Percentiles rank a stretch among this genome's conserved stretches.
Evolutionary conservation across 176 grass and related monocot genomes (phyloP).

Genomic region (Oryza glaberrima): DNA sequence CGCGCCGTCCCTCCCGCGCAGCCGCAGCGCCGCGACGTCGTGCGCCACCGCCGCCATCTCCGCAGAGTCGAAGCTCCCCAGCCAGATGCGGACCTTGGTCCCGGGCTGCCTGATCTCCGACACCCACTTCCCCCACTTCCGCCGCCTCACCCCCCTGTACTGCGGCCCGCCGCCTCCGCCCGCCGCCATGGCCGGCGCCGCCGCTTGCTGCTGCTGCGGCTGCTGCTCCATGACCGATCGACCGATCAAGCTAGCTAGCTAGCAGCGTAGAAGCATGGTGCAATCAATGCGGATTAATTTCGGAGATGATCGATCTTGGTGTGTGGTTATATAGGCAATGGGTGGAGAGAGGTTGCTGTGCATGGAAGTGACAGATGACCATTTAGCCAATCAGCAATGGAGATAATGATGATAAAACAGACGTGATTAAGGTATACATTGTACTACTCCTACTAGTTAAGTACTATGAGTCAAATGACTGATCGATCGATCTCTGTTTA

Average conservation of each 20-base stretch:
- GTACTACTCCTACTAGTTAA: no score
- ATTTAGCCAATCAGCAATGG: neutral
- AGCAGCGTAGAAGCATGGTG: neutral
- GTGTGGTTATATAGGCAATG: conserved; percentile 36
- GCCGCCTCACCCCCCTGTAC: conserved; percentile 57
- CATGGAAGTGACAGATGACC: neutral
- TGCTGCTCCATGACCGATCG: neutral
- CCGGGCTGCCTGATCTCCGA: conserved; percentile 74
- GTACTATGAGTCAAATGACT: no score
- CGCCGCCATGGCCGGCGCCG: neutral
- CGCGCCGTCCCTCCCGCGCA: conserved; percentile 50
- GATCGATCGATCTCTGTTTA: neutral
- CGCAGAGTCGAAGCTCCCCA: conserved; percentile 69
- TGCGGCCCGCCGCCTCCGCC: neutral
- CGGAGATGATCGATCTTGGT: conserved; percentile 8
- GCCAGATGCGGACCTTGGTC: conserved; percentile 66
- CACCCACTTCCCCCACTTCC: conserved; percentile 81
- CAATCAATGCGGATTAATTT: neutral
- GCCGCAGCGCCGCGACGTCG: conserved; percentile 61
- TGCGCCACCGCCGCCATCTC: conserved; percentile 76
- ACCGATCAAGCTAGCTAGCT: no score
- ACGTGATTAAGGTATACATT: neutral
- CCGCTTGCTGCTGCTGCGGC: neutral
- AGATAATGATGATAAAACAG: neutral
- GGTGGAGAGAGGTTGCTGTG: neutral